Conservation (phyloP, 257 asterid species). For the Coffea eugenioides region DNA sequence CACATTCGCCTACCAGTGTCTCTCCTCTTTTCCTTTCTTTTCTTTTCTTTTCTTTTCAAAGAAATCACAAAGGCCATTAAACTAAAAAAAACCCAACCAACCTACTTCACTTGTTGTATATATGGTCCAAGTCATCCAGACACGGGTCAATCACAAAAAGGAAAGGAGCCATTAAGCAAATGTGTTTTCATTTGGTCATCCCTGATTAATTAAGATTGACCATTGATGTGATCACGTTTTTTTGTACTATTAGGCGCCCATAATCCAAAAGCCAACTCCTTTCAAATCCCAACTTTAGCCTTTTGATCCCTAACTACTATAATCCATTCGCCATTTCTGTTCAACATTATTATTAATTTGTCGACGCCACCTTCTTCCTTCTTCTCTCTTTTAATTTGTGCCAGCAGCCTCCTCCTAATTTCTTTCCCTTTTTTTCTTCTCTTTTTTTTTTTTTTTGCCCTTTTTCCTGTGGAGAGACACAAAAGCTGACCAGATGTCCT, state of each 20-base stretch:
- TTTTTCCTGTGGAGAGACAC: slow-evolving; percentile 6
- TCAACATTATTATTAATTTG: neutral
- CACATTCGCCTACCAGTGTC: slow-evolving; percentile 21
- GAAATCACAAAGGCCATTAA: neutral
- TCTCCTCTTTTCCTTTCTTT: slow-evolving; percentile 17
- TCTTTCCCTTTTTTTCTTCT: no score
- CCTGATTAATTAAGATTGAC: slow-evolving; percentile 23
- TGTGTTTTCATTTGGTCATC: slow-evolving; percentile 18
- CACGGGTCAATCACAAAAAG: slow-evolving; percentile 28
- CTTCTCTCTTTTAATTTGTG: no score
- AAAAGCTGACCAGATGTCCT: slow-evolving; percentile 6
- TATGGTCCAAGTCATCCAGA: slow-evolving; percentile 13
- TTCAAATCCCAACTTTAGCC: slow-evolving; percentile 16
- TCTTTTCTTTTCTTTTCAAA: neutral
- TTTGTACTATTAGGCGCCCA: slow-evolving; percentile 37
- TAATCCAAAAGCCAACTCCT: neutral
- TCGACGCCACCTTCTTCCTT: slow-evolving; percentile 20
- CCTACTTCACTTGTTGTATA: neutral
- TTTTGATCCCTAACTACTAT: neutral
- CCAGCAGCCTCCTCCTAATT: no score
- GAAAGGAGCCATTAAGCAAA: neutral
- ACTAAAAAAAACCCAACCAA: no score
- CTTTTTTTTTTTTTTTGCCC: no score
- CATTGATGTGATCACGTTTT: slow-evolving; percentile 29
- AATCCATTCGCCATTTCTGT: neutral